These are phyloP conservation scores for Paulownia fortunei DNA, from an alignment of 257 asterid genomes.

Conservation along the genomic window DNA sequence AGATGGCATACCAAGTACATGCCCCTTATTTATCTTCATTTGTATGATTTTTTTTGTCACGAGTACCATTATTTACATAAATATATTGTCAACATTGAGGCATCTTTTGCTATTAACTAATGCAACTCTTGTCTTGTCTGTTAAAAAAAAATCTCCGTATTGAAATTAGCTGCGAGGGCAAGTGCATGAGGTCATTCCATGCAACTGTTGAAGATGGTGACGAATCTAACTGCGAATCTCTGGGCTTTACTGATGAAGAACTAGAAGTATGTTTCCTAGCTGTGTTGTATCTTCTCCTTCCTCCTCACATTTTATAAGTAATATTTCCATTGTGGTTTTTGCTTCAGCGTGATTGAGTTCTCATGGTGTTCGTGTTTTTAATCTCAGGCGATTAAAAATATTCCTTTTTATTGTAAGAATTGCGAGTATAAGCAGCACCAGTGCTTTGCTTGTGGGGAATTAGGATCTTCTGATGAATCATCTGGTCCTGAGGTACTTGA, in stretches of 20 bases:
- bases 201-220: constrained; percentile 65
- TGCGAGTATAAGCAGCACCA: constrained; percentile 76
- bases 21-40: neutral
- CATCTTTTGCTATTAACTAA: constrained; percentile 3
- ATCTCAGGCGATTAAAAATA: constrained; percentile 51
- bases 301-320: neutral
- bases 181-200: constrained; percentile 93
- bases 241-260: constrained; percentile 60
- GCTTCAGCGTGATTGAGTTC: constrained; percentile 19
- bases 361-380: constrained; percentile 28
- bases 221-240: constrained; percentile 65
- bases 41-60: neutral
- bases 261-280: constrained; percentile 48
- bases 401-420: constrained; percentile 68
- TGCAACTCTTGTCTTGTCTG: constrained; percentile 9
- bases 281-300: constrained; percentile 4
- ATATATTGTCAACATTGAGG: neutral
- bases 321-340: constrained; percentile 18
- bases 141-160: constrained; percentile 2
- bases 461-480: constrained; percentile 88
- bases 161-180: constrained; percentile 77
- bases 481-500: constrained; percentile 74
- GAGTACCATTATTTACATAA: neutral
- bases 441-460: constrained; percentile 83
- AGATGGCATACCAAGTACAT: neutral